A percentile compares a stretch with the other conserved stretches of the same genome.
Evolutionary conservation across 2,329 filamentous ascomycete genomes (phyloP).

Genomic region (Ascocoryne sarcoides): DNA sequence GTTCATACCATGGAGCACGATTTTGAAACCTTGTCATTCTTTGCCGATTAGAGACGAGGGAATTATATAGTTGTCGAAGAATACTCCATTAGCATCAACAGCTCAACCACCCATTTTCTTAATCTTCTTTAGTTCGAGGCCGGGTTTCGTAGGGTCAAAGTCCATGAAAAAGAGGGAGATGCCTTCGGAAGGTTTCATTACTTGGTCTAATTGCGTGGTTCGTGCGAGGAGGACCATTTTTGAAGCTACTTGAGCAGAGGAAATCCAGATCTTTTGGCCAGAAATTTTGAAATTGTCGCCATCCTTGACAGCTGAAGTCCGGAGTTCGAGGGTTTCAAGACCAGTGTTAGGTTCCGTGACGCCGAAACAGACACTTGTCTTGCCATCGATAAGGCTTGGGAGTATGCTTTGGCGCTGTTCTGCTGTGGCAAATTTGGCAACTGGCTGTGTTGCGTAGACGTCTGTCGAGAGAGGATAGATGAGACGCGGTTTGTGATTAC

Average conservation of each 20-base stretch:
- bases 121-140: slow-evolving; percentile 52
- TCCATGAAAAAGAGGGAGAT: slow-evolving; percentile 76
- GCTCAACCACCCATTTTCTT: slow-evolving; percentile 80
- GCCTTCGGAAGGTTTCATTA: slow-evolving; percentile 62
- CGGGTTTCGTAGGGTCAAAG: slow-evolving; percentile 50
- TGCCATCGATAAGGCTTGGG: slow-evolving; percentile 62
- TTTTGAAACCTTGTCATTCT: slow-evolving; percentile 70
- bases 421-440: slow-evolving; percentile 62
- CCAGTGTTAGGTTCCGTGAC: slow-evolving; percentile 80
- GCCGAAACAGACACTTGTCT: slow-evolving; percentile 68
- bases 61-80: slow-evolving; percentile 71
- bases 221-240: slow-evolving; percentile 79
- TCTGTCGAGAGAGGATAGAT: slow-evolving; percentile 26
- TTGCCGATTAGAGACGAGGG: slow-evolving; percentile 58
- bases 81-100: slow-evolving; percentile 79
- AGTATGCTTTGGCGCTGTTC: slow-evolving; percentile 57
- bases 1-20: slow-evolving; percentile 73
- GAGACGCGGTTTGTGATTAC: neutral
- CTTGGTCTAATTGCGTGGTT: slow-evolving; percentile 60
- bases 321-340: slow-evolving; percentile 65
- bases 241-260: slow-evolving; percentile 69
- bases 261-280: slow-evolving; percentile 87
- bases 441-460: slow-evolving; percentile 66
- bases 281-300: slow-evolving; percentile 56
- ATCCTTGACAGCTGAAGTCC: slow-evolving; percentile 53